A percentile compares a stretch with the other conserved stretches of the same genome.
Evolutionary conservation across 805 yeast genomes (phyloP).

Genomic region (Wickerhamiella qilinensis): DNA sequence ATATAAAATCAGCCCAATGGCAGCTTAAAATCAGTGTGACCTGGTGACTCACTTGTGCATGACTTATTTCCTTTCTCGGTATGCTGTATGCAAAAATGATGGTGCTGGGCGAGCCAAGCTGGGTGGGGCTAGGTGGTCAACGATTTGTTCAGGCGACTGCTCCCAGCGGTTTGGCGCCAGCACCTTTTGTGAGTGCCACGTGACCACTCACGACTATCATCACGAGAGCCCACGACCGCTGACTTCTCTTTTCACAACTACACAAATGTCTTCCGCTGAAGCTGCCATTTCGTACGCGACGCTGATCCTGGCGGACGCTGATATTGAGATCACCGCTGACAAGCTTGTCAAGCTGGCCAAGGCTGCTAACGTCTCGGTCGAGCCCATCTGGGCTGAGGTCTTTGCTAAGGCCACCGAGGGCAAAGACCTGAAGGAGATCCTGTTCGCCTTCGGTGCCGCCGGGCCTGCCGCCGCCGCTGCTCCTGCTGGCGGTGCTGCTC

Average conservation of each 20-base stretch:
- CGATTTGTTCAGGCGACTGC: too few relatives aligned
- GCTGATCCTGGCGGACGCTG: slow-evolving; percentile 85
- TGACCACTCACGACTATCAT: not conserved
- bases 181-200: not conserved
- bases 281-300: slow-evolving; percentile 91
- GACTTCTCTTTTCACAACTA: not conserved
- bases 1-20: too few relatives aligned
- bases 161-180: too few relatives aligned
- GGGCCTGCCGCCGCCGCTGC: slow-evolving; percentile 94
- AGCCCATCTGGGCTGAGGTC: slow-evolving; percentile 63
- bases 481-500: slow-evolving; percentile 63
- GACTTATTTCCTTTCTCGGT: too few relatives aligned
- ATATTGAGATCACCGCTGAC: slow-evolving; percentile 67
- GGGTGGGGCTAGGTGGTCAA: too few relatives aligned
- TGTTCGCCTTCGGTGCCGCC: slow-evolving; percentile 47
- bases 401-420: slow-evolving; percentile 79
- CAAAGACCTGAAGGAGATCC: slow-evolving; percentile 65
- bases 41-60: too few relatives aligned
- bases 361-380: slow-evolving; percentile 47
- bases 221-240: not conserved
- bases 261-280: slow-evolving; percentile 61
- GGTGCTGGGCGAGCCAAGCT: too few relatives aligned
- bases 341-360: slow-evolving; percentile 56
- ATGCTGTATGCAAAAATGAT: too few relatives aligned
- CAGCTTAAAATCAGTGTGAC: too few relatives aligned